A percentile compares a stretch with the other conserved stretches of the same genome.
phyloP scores from a whole-genome alignment of 495 filamentous ascomycete genomes.

The Tuber aestivum region DNA sequence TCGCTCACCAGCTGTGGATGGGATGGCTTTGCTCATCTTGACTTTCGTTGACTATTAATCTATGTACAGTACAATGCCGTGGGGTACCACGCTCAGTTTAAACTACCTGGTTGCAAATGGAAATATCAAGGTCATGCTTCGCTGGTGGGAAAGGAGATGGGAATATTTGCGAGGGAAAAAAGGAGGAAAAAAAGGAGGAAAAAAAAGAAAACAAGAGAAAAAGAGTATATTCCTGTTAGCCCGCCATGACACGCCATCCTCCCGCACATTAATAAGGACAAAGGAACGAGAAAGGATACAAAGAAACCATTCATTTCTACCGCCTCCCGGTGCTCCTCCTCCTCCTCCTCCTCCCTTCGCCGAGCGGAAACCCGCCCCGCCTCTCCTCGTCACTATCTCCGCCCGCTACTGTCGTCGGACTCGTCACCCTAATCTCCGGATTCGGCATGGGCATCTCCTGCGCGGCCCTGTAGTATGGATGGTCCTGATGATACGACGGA shows the following conservation, averaged over 20 bases:
- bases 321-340: slow-evolving; percentile 14
- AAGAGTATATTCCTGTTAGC: not conserved
- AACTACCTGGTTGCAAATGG: not conserved
- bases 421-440: slow-evolving; percentile 41
- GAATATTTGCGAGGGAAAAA: too few species aligned
- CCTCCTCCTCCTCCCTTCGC: slow-evolving; percentile 11
- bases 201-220: not conserved
- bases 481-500: slow-evolving; percentile 16
- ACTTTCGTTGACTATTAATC: not conserved
- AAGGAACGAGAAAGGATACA: not conserved
- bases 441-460: slow-evolving; percentile 16
- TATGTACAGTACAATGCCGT: not conserved
- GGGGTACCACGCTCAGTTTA: not conserved
- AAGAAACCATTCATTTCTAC: slow-evolving; percentile 4
- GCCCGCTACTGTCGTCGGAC: slow-evolving; percentile 41
- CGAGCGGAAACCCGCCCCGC: slow-evolving; percentile 11
- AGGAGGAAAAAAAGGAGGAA: too few species aligned
- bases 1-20: too few species aligned
- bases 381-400: slow-evolving; percentile 34
- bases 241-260: not conserved
- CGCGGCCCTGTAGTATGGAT: slow-evolving; percentile 4
- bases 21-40: too few species aligned
- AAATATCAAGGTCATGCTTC: too few species aligned
- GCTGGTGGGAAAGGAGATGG: not conserved
- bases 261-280: not conserved